Percentiles rank a stretch among this genome's conserved stretches.
phyloP scores from a whole-genome alignment of 164 flowering plant species.

The Aristolochia contorta region DNA sequence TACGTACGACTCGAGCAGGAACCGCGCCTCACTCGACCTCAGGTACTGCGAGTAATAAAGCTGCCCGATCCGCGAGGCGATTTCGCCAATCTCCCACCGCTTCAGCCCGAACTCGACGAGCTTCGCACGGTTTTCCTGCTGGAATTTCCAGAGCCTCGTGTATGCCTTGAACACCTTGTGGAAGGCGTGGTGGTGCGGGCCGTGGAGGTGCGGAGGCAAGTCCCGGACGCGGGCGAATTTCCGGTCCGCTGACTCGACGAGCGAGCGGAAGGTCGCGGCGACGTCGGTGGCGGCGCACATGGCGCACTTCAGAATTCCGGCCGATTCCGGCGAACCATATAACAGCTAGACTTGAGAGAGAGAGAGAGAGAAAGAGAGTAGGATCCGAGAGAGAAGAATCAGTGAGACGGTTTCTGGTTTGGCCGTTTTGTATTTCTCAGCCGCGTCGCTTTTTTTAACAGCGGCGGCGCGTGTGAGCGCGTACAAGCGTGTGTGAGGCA shows the following conservation, averaged over 20 bases:
- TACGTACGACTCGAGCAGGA: slow-evolving; percentile 64
- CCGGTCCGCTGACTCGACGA: slow-evolving; percentile 68
- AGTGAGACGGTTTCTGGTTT: too few species aligned
- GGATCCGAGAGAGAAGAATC: too few species aligned
- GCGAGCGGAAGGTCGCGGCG: slow-evolving; percentile 41
- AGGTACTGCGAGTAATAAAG: slow-evolving; percentile 82
- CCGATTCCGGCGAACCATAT: too few species aligned
- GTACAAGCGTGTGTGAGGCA: too few species aligned
- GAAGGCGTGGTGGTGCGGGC: slow-evolving; percentile 27
- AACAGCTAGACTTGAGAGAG: too few species aligned
- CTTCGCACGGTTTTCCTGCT: slow-evolving; percentile 61
- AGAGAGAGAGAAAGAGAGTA: too few species aligned
- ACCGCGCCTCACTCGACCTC: slow-evolving; percentile 78
- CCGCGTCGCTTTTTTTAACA: too few species aligned
- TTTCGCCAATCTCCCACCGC: slow-evolving; percentile 96
- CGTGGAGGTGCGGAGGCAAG: slow-evolving; percentile 39
- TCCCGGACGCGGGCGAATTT: slow-evolving; percentile 84
- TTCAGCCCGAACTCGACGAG: slow-evolving; percentile 69
- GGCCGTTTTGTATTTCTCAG: too few species aligned
- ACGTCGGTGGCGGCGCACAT: slow-evolving; percentile 17
- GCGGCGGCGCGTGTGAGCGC: too few species aligned
- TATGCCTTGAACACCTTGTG: slow-evolving; percentile 88
- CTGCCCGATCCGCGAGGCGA: slow-evolving; percentile 97
- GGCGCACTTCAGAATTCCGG: neutral
- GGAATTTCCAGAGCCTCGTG: slow-evolving; percentile 80